These are phyloP conservation scores for Suillus sp. DNA, from an alignment of 768 basidiomycete species.

Conservation along the genomic window DNA sequence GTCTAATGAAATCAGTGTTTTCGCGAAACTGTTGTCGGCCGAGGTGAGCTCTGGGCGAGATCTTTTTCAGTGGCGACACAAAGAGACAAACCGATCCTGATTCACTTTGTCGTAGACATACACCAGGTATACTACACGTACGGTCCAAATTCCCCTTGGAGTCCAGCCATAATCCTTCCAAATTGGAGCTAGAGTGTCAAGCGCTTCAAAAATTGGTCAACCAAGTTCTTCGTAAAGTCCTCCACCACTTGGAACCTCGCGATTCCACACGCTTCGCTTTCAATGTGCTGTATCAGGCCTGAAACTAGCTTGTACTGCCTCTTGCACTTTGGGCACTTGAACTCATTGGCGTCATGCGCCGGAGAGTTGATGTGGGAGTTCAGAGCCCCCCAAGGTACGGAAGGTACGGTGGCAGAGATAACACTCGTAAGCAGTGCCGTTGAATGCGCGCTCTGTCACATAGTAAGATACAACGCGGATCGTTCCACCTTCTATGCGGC, in stretches of 20 bases:
- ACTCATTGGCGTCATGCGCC: slow-evolving; percentile 41
- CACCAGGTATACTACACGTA: not conserved
- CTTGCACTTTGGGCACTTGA: slow-evolving; percentile 48
- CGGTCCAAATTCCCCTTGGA: not conserved
- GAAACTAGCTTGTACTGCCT: slow-evolving; percentile 40
- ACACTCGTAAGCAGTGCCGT: slow-evolving; percentile 45
- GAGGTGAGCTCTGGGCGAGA: not conserved
- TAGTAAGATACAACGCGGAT: slow-evolving; percentile 26
- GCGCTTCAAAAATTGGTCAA: not conserved
- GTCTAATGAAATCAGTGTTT: not conserved
- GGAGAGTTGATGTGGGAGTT: slow-evolving; percentile 32
- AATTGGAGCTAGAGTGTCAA: slow-evolving; percentile 2
- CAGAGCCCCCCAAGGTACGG: slow-evolving; percentile 30
- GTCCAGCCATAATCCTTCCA: not conserved
- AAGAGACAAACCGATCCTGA: not conserved
- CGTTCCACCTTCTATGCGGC: slow-evolving; percentile 26
- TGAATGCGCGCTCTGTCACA: slow-evolving; percentile 40
- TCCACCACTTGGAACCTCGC: slow-evolving; percentile 2
- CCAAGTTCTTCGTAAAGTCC: not conserved
- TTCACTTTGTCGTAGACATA: not conserved
- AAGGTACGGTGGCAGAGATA: slow-evolving; percentile 42
- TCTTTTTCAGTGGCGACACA: not conserved
- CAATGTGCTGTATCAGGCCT: slow-evolving; percentile 42
- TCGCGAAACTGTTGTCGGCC: not conserved
- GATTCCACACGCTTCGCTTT: slow-evolving; percentile 1